phyloP scores from a whole-genome alignment of 768 basidiomycete genomes.

The Russula abietina region DNA sequence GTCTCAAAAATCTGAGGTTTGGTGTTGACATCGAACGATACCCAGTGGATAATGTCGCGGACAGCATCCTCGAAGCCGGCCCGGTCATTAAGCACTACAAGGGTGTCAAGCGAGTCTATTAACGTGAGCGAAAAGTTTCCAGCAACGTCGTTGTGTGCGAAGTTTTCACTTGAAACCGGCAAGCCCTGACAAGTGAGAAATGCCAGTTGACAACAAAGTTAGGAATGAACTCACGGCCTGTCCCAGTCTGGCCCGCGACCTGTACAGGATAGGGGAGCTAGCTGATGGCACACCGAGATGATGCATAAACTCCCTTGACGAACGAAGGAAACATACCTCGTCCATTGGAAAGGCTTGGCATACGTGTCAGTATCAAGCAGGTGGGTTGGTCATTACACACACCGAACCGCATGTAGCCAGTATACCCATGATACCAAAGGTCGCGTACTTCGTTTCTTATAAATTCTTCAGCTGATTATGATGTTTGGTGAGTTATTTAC shows the following conservation, averaged over 20 bases:
- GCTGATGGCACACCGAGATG: slow-evolving; percentile 36
- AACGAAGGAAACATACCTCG: slow-evolving; percentile 46
- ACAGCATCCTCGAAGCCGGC: slow-evolving; percentile 81
- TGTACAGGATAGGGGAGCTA: slow-evolving; percentile 83
- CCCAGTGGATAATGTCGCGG: slow-evolving; percentile 69
- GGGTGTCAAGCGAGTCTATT: slow-evolving; percentile 77
- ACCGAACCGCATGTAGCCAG: slow-evolving; percentile 86
- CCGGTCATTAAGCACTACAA: slow-evolving; percentile 81
- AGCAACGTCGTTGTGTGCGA: slow-evolving; percentile 84
- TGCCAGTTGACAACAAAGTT: neutral
- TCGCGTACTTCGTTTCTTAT: slow-evolving; percentile 63
- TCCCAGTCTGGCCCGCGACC: slow-evolving; percentile 85
- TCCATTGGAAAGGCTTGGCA: slow-evolving; percentile 74
- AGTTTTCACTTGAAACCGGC: slow-evolving; percentile 52
- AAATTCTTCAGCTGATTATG: neutral
- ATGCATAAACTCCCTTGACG: slow-evolving; percentile 10
- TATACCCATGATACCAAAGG: slow-evolving; percentile 86
- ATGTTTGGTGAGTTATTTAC: neutral
- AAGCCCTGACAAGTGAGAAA: slow-evolving; percentile 21
- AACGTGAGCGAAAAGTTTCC: slow-evolving; percentile 89
- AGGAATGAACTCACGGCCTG: slow-evolving; percentile 52
- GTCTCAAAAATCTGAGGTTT: slow-evolving; percentile 99
- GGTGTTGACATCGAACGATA: slow-evolving; percentile 89
- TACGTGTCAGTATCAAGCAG: slow-evolving; percentile 13
- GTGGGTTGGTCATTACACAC: slow-evolving; percentile 24